Evolutionary conservation across 345 rosid genomes (phyloP).

Genomic region (Durio zibethinus): DNA sequence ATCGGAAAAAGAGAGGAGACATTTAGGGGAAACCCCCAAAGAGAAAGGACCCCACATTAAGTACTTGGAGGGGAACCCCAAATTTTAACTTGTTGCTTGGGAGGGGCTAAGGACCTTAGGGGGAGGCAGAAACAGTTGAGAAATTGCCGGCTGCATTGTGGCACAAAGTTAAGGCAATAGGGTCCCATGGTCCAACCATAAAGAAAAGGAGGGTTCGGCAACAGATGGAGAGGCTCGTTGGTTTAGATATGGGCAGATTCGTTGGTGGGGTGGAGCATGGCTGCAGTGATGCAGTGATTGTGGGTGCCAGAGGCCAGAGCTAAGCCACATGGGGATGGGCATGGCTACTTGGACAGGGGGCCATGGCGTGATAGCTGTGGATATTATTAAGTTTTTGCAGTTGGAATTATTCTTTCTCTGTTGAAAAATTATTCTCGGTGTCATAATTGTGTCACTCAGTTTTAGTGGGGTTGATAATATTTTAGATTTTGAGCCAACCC

Average conservation of each 20-base stretch:
- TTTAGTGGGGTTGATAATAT: constrained; percentile 8
- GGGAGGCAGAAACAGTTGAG: constrained; percentile 23
- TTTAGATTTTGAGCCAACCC: neutral
- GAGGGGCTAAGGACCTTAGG: neutral
- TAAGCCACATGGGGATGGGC: neutral
- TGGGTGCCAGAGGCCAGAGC: neutral
- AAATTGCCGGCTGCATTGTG: constrained; percentile 30
- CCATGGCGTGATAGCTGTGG: neutral
- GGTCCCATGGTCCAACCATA: constrained; percentile 21
- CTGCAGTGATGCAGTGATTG: neutral
- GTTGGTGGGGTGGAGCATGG: constrained; percentile 7
- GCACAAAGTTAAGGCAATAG: constrained; percentile 31
- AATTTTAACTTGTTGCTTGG: constrained; percentile 27
- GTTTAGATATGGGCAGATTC: neutral
- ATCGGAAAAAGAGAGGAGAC: no score
- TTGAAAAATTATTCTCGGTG: neutral
- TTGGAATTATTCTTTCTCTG: neutral
- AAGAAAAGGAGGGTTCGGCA: neutral
- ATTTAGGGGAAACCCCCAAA: neutral
- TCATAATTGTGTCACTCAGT: constrained; percentile 7
- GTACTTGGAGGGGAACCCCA: neutral
- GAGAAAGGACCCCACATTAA: no score
- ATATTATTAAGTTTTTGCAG: neutral
- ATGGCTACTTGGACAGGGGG: neutral
- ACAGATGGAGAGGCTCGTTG: neutral